A percentile compares a stretch with the other conserved stretches of the same genome.
These are phyloP conservation scores for Claviceps digitariae DNA, from an alignment of 2,329 filamentous ascomycete species.

Conservation along the genomic window DNA sequence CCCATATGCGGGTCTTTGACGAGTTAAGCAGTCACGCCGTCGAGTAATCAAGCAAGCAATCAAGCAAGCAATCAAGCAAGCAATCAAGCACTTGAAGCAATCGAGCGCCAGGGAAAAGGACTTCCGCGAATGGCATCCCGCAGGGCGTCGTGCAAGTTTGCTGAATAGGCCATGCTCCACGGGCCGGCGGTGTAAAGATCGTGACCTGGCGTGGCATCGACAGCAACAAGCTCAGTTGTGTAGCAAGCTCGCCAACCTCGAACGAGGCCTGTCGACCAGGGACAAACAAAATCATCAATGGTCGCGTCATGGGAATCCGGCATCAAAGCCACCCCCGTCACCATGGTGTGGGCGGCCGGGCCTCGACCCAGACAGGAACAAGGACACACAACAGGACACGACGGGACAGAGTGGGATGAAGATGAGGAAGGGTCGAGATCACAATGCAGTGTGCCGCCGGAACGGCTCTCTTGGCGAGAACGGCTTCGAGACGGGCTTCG, in stretches of 20 bases:
- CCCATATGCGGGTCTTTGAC: no score
- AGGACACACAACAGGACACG: no score
- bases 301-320: background rate
- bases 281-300: background rate
- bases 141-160: background rate
- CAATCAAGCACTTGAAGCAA: background rate
- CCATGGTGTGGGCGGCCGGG: background rate
- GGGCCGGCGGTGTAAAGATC: background rate
- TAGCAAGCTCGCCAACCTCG: no score
- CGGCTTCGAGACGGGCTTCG: conserved; percentile 6
- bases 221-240: background rate
- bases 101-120: background rate
- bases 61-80: no score
- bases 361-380: background rate
- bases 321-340: background rate
- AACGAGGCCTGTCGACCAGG: background rate
- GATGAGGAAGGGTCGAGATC: background rate
- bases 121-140: background rate
- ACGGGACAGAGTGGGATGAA: no score
- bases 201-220: background rate
- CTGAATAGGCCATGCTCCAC: background rate
- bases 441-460: conserved; percentile 3
- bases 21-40: no score
- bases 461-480: conserved; percentile 2
- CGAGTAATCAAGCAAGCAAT: no score